Base-by-base conservation (phyloP, 805 yeast genomes). In the Candida hispaniensis region DNA sequence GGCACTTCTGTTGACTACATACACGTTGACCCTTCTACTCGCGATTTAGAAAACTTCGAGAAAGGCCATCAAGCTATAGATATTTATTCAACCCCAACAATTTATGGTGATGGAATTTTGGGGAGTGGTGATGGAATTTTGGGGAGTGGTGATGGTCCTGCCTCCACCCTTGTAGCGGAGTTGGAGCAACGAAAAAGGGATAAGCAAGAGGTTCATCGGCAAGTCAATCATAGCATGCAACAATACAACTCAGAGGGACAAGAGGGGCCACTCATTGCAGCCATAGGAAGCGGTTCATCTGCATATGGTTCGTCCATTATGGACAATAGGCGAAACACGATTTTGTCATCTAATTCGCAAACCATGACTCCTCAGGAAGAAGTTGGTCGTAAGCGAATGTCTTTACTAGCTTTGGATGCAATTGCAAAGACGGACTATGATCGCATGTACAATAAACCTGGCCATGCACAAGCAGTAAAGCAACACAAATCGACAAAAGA, bases 161-260 rank as follows among this genome's bases (percentile, higher is more conserved):
- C n/a, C 24, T 50, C 51, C 11, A 54, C 61, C 8, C 43, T 57
- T n/a, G 52, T 57, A 18, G 61, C 56, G 40, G 61, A 57, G 39
- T 41, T 57, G 19, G 61, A 56, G 38, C 45, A 54, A 20, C 52
- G 61, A 17, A 56, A 56, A 38, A 49, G 50, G 14, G 59, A 54
- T 20, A 39, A 49, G 12, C 38, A 34, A 23, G 43, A 48, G 2
- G 36, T 32, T 2, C 22, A 28, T 4, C 28, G 18, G 2, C 36
- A 32, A 18, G 23, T 32, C 18, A 32, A 32, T 18, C 13, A 32
- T 13, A 7, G 18, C 14, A 32, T 32, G 36, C 36, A 32, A 12
- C 28, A 32, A 11, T 32, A 12, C 11, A 28, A 27, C n/a, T 13
- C 23, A 13, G 22, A 32, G 11, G 36, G 36, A 4, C 23, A 27